A percentile compares a stretch with the other conserved stretches of the same genome.
phyloP scores from a whole-genome alignment of 1,284 basidiomycete genomes.

The Fomitopsis schrenkii region DNA sequence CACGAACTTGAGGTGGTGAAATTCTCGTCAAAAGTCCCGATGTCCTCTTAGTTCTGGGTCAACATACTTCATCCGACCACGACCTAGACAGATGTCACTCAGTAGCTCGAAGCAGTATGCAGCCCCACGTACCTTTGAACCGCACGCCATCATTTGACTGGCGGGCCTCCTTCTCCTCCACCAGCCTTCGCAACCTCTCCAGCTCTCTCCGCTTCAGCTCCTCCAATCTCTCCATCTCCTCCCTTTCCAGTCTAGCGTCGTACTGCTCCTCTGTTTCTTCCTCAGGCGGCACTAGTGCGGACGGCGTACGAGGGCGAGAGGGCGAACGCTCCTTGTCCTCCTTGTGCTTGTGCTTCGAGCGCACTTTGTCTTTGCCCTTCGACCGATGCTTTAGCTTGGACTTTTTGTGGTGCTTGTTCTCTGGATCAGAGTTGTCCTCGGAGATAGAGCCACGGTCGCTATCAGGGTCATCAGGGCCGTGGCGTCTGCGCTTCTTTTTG shows the following conservation, averaged over 20 bases:
- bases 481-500: background rate
- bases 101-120: background rate
- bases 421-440: background rate
- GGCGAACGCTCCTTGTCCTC: constrained; percentile 18
- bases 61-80: constrained; percentile 64
- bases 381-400: constrained; percentile 18
- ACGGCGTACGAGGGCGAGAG: constrained; percentile 13
- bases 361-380: constrained; percentile 22
- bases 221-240: constrained; percentile 60
- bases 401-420: constrained; percentile 20
- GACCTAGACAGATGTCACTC: constrained; percentile 31
- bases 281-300: constrained; percentile 36
- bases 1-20: background rate
- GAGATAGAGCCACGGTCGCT: background rate
- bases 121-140: constrained; percentile 50
- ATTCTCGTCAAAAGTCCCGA: background rate
- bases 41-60: constrained; percentile 47
- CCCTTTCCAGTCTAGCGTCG: constrained; percentile 65
- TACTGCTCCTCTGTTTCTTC: constrained; percentile 61
- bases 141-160: constrained; percentile 43
- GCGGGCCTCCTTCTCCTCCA: constrained; percentile 32
- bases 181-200: constrained; percentile 40
- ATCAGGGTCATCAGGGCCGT: background rate
- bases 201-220: constrained; percentile 43
- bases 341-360: constrained; percentile 21